phyloP scores from a whole-genome alignment of 2,329 filamentous ascomycete genomes.

The Fusarium transvaalense region DNA sequence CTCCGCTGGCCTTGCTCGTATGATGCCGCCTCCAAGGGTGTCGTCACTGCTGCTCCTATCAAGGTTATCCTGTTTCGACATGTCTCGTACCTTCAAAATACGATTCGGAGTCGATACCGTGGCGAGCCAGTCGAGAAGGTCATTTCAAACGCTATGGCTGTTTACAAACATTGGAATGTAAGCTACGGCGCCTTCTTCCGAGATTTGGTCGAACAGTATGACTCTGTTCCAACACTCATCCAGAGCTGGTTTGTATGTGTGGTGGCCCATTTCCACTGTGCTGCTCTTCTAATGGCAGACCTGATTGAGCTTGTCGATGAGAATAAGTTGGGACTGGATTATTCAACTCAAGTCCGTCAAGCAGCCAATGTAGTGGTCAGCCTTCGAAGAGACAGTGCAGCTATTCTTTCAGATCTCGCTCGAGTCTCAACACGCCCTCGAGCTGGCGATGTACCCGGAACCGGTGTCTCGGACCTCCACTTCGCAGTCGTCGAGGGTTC shows the following conservation, averaged over 20 bases:
- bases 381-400: slow-evolving; percentile 59
- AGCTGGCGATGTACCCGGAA: slow-evolving; percentile 43
- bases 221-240: slow-evolving; percentile 63
- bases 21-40: slow-evolving; percentile 61
- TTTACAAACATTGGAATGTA: slow-evolving; percentile 68
- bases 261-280: slow-evolving; percentile 69
- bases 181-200: slow-evolving; percentile 65
- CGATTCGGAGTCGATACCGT: slow-evolving; percentile 57
- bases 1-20: slow-evolving; percentile 67
- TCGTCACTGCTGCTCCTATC: slow-evolving; percentile 67
- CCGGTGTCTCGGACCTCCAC: slow-evolving; percentile 58
- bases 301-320: slow-evolving; percentile 64
- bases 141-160: slow-evolving; percentile 60
- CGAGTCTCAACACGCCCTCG: slow-evolving; percentile 57
- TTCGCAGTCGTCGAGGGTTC: slow-evolving; percentile 66
- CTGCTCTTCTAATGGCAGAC: slow-evolving; percentile 66
- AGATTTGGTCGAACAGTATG: slow-evolving; percentile 64
- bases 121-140: slow-evolving; percentile 60
- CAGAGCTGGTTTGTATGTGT: slow-evolving; percentile 72
- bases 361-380: slow-evolving; percentile 52
- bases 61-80: slow-evolving; percentile 71
- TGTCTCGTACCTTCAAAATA: slow-evolving; percentile 66
- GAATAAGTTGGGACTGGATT: slow-evolving; percentile 46
- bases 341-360: slow-evolving; percentile 46
- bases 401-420: slow-evolving; percentile 63